phyloP scores from a whole-genome alignment of 495 filamentous ascomycete genomes.

The Neurospora tetraspora region DNA sequence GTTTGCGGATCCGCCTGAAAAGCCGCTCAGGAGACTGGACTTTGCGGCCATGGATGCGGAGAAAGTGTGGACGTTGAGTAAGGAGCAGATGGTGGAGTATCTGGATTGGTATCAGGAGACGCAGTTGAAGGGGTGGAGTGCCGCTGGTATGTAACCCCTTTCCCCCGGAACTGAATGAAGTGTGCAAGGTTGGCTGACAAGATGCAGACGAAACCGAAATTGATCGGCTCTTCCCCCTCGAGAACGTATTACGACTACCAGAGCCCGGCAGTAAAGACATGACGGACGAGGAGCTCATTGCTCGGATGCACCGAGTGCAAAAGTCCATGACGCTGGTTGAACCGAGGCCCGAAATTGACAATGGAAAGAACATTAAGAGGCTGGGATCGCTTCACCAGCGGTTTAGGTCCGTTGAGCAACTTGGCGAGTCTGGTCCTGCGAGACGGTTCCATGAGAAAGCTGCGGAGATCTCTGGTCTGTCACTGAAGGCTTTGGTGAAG shows the following conservation, averaged over 20 bases:
- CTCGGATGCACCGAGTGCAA: slow-evolving; percentile 10
- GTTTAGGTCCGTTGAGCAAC: slow-evolving; percentile 11
- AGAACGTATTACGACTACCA: slow-evolving; percentile 6
- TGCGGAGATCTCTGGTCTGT: slow-evolving; percentile 12
- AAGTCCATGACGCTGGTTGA: slow-evolving; percentile 9
- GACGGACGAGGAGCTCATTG: slow-evolving; percentile 19
- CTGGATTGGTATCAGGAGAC: slow-evolving; percentile 81
- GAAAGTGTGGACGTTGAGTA: slow-evolving; percentile 60
- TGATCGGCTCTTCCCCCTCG: slow-evolving; percentile 36
- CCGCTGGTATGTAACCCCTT: slow-evolving; percentile 25
- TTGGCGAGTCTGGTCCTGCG: slow-evolving; percentile 5
- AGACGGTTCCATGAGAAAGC: slow-evolving; percentile 20
- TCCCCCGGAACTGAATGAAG: too few relatives aligned
- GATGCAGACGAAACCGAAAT: slow-evolving; percentile 25
- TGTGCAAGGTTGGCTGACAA: too few relatives aligned
- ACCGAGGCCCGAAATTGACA: background rate
- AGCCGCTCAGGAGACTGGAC: slow-evolving; percentile 11
- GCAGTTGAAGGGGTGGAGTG: slow-evolving; percentile 42
- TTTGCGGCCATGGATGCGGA: slow-evolving; percentile 46
- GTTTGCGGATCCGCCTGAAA: slow-evolving; percentile 28
- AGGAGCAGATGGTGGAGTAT: slow-evolving; percentile 64
- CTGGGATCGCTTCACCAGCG: slow-evolving; percentile 9
- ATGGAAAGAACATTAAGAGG: background rate
- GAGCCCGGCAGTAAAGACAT: slow-evolving; percentile 15
- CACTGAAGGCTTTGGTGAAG: slow-evolving; percentile 11